A percentile compares a stretch with the other conserved stretches of the same genome.
These are phyloP conservation scores for Solanum tarijense DNA, from an alignment of 257 asterid genomes.

Conservation along the genomic window DNA sequence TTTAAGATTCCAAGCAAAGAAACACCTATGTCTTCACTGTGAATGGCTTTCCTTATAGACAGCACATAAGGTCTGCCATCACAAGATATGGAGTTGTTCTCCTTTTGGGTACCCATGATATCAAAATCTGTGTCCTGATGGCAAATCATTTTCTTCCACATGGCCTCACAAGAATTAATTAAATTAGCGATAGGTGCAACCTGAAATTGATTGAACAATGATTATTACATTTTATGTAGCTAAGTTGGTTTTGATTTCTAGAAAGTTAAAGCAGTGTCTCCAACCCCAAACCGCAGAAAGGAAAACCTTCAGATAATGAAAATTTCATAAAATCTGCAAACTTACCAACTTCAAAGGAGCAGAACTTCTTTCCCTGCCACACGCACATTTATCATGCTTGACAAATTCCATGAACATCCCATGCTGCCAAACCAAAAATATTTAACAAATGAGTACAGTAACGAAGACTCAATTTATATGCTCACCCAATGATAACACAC, in stretches of 20 bases:
- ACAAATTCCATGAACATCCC: slow-evolving; percentile 69
- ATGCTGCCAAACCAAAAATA: slow-evolving; percentile 32
- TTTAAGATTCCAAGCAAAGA: slow-evolving; percentile 55
- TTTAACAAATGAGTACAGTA: background rate
- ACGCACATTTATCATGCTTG: slow-evolving; percentile 46
- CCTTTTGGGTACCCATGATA: slow-evolving; percentile 14
- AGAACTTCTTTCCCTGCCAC: slow-evolving; percentile 23
- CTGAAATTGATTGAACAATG: slow-evolving; percentile 27
- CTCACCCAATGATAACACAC: background rate
- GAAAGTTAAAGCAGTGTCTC: background rate
- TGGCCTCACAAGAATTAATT: slow-evolving; percentile 41
- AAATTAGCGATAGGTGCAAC: slow-evolving; percentile 66
- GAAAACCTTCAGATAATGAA: background rate
- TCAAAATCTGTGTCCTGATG: slow-evolving; percentile 13
- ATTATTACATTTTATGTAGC: background rate
- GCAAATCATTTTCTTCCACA: slow-evolving; percentile 39
- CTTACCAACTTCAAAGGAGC: slow-evolving; percentile 66
- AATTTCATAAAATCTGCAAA: slow-evolving; percentile 5
- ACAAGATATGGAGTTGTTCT: slow-evolving; percentile 26
- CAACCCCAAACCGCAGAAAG: background rate
- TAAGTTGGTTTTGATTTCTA: background rate
- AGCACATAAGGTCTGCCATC: slow-evolving; percentile 40
- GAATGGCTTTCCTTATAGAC: slow-evolving; percentile 30
- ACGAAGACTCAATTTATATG: background rate
- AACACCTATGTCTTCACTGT: slow-evolving; percentile 50